Base-by-base conservation (phyloP, 306 rosid species). In the Bauhinia variegata region DNA sequence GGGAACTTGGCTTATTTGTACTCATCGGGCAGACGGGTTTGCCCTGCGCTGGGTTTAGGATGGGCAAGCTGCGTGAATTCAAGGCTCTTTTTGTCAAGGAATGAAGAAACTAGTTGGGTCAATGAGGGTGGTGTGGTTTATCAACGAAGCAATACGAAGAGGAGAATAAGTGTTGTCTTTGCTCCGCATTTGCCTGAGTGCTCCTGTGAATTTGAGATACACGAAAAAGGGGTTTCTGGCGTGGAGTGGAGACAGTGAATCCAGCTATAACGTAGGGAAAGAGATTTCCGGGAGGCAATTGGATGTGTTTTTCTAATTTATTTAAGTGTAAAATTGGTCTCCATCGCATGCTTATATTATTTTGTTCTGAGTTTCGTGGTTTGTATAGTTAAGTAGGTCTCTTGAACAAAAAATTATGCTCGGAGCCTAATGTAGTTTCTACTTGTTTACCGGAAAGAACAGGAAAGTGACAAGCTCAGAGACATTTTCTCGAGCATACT, bases 41-140 rank as follows among this genome's bases (percentile, higher is more conserved):
- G 88, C 52, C 87, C 98, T 0, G 98, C 98, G 0, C 43, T 92
- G 46, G 96, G 98, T 42, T n/a, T 89, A 8, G 83, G 88, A 0
- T 92, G 98, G 98, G 82, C 98, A 0, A 80, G 86, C n/a, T 92
- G 98, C 10, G 88, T 89, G 48, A 92, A 89, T 67, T 79, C 98
- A 13, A 89, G 98, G 76, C 13, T 92, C 49, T 89, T 92, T 57
- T 74, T 92, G 68, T 82, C 89, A 3, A 80, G 84, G 54, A 56
- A 81, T 39, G 86, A 81, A 30, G 84, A 70, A 61, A 63, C 17
- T 5, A 34, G 63, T 10, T 12, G 30, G 41, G 38, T 19, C 23
- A 73, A 54, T 10, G 67, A 32, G 5, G 59, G 46, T 18, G 73
- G 58, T 5, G 57, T 39, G 5, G 75, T 43, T 65, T 28, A 8